These are phyloP conservation scores for Gyromitra esculenta DNA, from an alignment of 2,329 filamentous ascomycete species.

Conservation along the genomic window DNA sequence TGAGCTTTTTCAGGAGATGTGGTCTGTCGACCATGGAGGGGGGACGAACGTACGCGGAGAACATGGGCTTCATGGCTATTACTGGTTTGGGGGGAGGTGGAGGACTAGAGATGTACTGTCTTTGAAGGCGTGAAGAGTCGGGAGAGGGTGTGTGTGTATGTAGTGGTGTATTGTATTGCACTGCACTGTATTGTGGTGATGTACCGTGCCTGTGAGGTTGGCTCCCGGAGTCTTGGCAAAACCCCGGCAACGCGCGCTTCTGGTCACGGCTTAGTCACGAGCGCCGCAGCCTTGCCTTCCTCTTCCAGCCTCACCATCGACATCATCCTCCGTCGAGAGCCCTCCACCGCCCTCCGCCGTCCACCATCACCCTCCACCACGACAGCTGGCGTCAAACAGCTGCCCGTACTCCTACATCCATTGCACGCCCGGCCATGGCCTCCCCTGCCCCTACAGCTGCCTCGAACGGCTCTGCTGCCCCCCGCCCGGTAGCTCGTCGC, in stretches of 20 bases:
- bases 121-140: not conserved
- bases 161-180: not conserved
- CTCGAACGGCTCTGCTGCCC: constrained; percentile 13
- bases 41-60: constrained; percentile 50
- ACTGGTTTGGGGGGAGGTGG: not conserved
- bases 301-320: not conserved
- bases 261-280: constrained; percentile 7
- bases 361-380: not conserved
- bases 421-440: constrained; percentile 28
- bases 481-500: constrained; percentile 41
- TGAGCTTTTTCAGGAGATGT: constrained; percentile 16
- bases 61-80: constrained; percentile 54
- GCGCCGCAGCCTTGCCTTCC: not conserved
- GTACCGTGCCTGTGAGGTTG: constrained; percentile 2
- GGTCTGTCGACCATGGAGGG: not conserved
- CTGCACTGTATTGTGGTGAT: not conserved
- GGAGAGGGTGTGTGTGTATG: not conserved
- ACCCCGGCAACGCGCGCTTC: not conserved
- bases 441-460: constrained; percentile 41
- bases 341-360: too few species aligned
- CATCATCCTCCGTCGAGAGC: not conserved
- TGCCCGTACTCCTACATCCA: not conserved
- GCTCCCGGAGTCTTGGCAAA: not conserved
- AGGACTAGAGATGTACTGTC: not conserved
- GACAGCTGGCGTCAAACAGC: not conserved